Evolutionary conservation across 2,329 filamentous ascomycete species (phyloP).

Genomic region (Paraphoma chrysanthemicola): DNA sequence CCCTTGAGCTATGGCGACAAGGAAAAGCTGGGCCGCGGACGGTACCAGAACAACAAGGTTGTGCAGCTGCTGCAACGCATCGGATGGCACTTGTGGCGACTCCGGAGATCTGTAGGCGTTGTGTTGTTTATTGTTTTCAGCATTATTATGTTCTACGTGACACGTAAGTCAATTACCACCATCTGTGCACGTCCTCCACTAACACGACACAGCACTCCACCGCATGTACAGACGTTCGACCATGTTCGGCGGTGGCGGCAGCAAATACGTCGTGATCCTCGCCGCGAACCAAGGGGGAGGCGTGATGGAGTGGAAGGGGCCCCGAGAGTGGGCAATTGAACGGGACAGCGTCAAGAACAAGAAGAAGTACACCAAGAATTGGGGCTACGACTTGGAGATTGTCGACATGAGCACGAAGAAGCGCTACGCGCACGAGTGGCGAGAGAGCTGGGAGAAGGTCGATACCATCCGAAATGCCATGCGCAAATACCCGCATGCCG

Average conservation of each 20-base stretch:
- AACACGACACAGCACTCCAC: conserved; percentile 58
- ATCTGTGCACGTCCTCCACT: conserved; percentile 3
- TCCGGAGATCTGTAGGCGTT: conserved; percentile 69
- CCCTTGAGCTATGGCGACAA: conserved; percentile 77
- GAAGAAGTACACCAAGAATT: conserved; percentile 80
- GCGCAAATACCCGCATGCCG: conserved; percentile 91
- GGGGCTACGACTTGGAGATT: conserved; percentile 96
- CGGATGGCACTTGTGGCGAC: conserved; percentile 66
- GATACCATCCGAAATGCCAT: conserved; percentile 89
- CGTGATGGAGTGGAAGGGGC: conserved; percentile 99
- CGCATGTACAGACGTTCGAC: conserved; percentile 73
- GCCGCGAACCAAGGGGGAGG: conserved; percentile 94
- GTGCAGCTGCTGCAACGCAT: conserved; percentile 46
- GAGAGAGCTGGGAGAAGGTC: conserved; percentile 99
- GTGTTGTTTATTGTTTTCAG: conserved; percentile 66
- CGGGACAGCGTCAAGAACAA: conserved; percentile 96
- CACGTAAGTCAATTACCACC: conserved; percentile 66
- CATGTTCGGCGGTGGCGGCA: conserved; percentile 83
- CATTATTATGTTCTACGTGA: conserved; percentile 72
- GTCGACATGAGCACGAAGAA: conserved; percentile 99
- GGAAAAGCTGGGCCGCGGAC: conserved; percentile 73
- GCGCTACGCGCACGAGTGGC: conserved; percentile 97
- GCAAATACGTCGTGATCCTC: conserved; percentile 91
- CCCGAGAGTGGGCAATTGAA: conserved; percentile 97
- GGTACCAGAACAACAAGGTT: conserved; percentile 45